Conservation (phyloP, 2,329 filamentous ascomycete species). For the Tolypocladium ophioglossoides region DNA sequence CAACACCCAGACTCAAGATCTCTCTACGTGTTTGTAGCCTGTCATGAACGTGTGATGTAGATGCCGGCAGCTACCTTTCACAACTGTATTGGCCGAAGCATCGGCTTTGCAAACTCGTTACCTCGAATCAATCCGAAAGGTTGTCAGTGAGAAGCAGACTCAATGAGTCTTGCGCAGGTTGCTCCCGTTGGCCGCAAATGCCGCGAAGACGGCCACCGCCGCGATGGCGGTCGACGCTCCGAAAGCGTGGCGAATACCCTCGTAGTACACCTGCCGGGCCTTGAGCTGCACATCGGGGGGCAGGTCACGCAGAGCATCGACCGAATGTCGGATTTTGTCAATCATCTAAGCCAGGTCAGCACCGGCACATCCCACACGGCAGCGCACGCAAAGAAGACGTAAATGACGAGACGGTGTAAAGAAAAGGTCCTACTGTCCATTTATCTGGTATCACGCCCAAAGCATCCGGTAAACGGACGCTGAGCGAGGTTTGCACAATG, state of each 20-base stretch:
- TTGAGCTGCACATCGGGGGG: conserved; percentile 45
- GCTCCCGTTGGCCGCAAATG: conserved; percentile 18
- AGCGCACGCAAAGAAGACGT: neutral
- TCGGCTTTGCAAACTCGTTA: no score
- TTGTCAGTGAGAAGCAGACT: neutral
- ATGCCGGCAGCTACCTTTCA: no score
- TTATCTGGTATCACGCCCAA: conserved; percentile 46
- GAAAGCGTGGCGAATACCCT: conserved; percentile 46
- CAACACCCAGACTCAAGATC: no score
- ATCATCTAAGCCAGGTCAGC: conserved; percentile 36
- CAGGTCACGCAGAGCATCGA: conserved; percentile 41
- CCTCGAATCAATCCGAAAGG: neutral
- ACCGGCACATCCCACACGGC: neutral
- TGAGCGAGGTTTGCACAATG: conserved; percentile 52
- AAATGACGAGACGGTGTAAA: conserved; percentile 6
- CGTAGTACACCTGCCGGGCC: conserved; percentile 48
- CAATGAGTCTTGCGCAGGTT: conserved; percentile 19
- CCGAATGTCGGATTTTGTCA: conserved; percentile 50
- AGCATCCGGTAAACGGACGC: conserved; percentile 38
- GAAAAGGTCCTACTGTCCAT: conserved; percentile 37
- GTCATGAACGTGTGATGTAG: no score
- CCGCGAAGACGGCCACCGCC: conserved; percentile 27
- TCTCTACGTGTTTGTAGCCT: no score
- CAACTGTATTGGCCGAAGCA: no score
- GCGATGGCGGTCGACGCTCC: conserved; percentile 42